Evolutionary conservation across 2,329 filamentous ascomycete genomes (phyloP).

Genomic region (Metarhizium sp.): DNA sequence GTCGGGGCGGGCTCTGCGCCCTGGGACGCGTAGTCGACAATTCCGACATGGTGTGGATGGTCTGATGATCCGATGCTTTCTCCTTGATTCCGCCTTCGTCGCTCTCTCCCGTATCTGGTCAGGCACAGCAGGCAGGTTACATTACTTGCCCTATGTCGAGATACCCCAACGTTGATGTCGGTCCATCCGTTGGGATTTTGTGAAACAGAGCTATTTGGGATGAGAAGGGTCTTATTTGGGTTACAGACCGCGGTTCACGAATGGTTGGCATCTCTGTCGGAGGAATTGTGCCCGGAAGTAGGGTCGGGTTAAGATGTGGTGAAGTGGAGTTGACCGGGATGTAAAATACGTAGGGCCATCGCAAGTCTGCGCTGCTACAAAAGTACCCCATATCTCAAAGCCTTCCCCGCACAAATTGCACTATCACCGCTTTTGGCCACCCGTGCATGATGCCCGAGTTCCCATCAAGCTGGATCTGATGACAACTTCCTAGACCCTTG

Average conservation of each 20-base stretch:
- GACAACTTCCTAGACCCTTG: too few species aligned
- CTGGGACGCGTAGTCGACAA: not conserved
- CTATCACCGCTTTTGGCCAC: too few species aligned
- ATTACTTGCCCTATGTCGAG: not conserved
- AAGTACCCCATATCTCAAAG: too few species aligned
- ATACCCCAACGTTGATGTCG: conserved; percentile 8
- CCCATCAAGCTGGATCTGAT: too few species aligned
- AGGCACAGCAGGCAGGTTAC: not conserved
- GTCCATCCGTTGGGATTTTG: not conserved
- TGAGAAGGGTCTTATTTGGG: not conserved
- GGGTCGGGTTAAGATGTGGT: not conserved
- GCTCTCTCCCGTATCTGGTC: not conserved
- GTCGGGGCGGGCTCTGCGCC: conserved; percentile 17
- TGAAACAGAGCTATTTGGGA: not conserved
- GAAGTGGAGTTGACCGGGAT: too few species aligned
- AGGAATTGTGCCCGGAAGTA: not conserved
- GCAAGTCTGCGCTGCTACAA: too few species aligned
- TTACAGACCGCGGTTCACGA: not conserved
- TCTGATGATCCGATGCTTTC: not conserved
- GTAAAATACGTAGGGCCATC: too few species aligned
- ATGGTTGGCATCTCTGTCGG: not conserved
- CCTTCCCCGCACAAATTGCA: too few species aligned
- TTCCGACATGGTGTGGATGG: not conserved
- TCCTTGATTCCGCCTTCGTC: not conserved
- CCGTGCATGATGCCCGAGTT: too few species aligned